Base-by-base conservation (phyloP, 345 rosid species). In the sweet orange (Citrus sinensis) region DNA sequence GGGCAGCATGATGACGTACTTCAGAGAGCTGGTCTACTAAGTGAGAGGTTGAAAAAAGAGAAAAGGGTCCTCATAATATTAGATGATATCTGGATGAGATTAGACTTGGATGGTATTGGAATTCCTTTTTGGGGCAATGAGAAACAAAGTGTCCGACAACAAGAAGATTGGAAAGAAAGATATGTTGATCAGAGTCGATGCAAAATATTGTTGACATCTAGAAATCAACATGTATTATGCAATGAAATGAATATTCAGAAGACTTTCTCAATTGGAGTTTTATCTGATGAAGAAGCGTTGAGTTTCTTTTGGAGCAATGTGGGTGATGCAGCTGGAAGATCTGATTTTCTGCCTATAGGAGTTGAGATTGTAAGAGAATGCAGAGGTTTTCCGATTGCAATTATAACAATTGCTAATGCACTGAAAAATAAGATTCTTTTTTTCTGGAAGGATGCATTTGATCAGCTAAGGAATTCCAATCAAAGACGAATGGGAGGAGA, bases 201-300 rank as follows among this genome's bases (percentile, higher is more conserved):
- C 78, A 85, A 78, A 29, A 0, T 87, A 29, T 58, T 87, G 19
- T 1, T 87, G 16, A 82, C 87, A 0, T 79, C 88, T 0, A 79
- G 82, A 55, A 13, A 20, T 2, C 37, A 6, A 29, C 25, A 65
- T 34, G 71, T 87, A 13, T 64, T 84, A 35, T 1, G 1, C 10
- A 13, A 40, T 37, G 75, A 30, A 22, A 78, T 82, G 89, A 63
- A 58, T 19, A 20, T 27, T 51, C 61, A 62, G 2, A 75, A 42
- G 34, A 25, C 13, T 16, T n/a, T 69, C 22, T 13, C 5, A 2
- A 55, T 82, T 13, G 34, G 22, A 3, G 29, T 29, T 42, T 55
- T 83, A 24, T 2, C 25, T 13, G 20, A 34, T 2, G 73, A 27
- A 4, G 86, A 83, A 58, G 61, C 86, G 9, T 17, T 17, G 79